Conservation (phyloP, 1,284 basidiomycete species). For the Bjerkandera adusta region DNA sequence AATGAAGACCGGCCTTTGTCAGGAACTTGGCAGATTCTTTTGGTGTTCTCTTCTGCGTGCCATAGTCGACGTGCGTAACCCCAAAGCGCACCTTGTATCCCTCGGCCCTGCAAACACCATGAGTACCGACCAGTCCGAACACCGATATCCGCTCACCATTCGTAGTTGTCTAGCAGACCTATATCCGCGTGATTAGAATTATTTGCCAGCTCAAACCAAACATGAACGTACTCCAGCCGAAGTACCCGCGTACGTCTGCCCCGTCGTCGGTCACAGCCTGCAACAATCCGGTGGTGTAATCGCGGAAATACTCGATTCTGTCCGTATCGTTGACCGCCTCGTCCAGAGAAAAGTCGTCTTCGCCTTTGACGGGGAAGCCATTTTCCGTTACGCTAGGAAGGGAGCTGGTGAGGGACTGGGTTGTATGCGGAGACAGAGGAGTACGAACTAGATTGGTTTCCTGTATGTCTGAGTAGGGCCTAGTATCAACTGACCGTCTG, state of each 20-base stretch:
- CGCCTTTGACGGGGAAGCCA: constrained; percentile 69
- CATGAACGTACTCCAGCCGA: constrained; percentile 62
- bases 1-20: constrained; percentile 30
- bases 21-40: constrained; percentile 64
- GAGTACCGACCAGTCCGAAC: background rate
- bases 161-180: constrained; percentile 73
- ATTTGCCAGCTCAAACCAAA: background rate
- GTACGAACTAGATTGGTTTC: constrained; percentile 58
- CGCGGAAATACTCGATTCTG: constrained; percentile 66
- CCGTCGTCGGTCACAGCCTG: constrained; percentile 62
- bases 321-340: constrained; percentile 62
- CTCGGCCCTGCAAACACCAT: constrained; percentile 44
- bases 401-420: background rate
- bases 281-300: constrained; percentile 56
- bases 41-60: constrained; percentile 63
- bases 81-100: constrained; percentile 64
- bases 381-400: constrained; percentile 61
- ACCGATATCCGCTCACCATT: constrained; percentile 44
- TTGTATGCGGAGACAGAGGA: background rate
- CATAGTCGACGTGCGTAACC: constrained; percentile 65
- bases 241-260: constrained; percentile 66
- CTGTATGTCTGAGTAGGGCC: constrained; percentile 54
- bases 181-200: constrained; percentile 1
- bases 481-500: too few species aligned
- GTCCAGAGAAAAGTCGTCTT: constrained; percentile 48